phyloP scores from a whole-genome alignment of 495 filamentous ascomycete species.

The Penicillium chermesinum region DNA sequence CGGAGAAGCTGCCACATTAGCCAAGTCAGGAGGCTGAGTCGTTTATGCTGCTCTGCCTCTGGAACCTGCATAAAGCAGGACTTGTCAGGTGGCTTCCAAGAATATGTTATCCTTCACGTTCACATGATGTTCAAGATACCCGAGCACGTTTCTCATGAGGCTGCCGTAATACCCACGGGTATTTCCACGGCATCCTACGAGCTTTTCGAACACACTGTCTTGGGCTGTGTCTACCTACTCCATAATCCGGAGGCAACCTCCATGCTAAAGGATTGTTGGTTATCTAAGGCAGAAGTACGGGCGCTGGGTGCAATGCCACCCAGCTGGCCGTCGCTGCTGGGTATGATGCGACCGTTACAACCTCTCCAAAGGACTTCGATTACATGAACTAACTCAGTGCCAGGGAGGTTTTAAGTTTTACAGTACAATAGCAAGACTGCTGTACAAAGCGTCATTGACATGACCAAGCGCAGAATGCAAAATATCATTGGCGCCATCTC shows the following conservation, averaged over 20 bases:
- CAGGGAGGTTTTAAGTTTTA: slow-evolving; percentile 46
- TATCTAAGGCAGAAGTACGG: slow-evolving; percentile 46
- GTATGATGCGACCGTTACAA: slow-evolving; percentile 52
- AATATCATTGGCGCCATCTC: slow-evolving; percentile 5
- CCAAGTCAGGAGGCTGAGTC: slow-evolving; percentile 21
- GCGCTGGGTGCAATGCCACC: slow-evolving; percentile 56
- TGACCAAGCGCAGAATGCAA: slow-evolving; percentile 2
- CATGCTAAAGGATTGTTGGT: slow-evolving; percentile 31
- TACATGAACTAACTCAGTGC: slow-evolving; percentile 52
- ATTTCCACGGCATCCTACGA: slow-evolving; percentile 49
- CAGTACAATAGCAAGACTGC: slow-evolving; percentile 45
- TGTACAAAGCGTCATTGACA: slow-evolving; percentile 20
- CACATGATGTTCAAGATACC: slow-evolving; percentile 20
- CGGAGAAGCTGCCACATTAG: slow-evolving; percentile 27
- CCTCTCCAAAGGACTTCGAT: slow-evolving; percentile 49
- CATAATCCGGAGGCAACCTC: slow-evolving; percentile 1
- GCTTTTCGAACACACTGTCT: slow-evolving; percentile 44
- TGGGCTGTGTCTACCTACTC: slow-evolving; percentile 36
- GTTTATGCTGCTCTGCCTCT: slow-evolving; percentile 6
- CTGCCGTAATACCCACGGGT: slow-evolving; percentile 41
- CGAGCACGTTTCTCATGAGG: slow-evolving; percentile 30
- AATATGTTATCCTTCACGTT: slow-evolving; percentile 31
- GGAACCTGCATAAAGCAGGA: neutral
- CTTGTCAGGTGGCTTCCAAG: slow-evolving; percentile 26
- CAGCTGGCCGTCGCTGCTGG: slow-evolving; percentile 57